These are phyloP conservation scores for Crepidotus variabilis DNA, from an alignment of 768 basidiomycete species.

Conservation along the genomic window DNA sequence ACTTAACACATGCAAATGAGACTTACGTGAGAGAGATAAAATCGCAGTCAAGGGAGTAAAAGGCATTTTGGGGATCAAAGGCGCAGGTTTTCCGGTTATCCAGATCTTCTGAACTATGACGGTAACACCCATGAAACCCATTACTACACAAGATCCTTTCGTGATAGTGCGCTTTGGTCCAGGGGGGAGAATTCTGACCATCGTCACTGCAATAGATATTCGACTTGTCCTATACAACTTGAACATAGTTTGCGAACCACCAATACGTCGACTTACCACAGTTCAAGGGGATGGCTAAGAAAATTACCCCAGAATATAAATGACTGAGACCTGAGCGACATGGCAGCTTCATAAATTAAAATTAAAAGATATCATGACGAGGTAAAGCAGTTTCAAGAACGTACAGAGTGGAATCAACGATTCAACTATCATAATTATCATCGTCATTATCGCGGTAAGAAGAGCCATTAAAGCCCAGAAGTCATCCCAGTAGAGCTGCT, in stretches of 20 bases:
- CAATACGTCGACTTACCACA: neutral
- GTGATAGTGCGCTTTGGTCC: neutral
- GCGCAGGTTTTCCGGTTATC: neutral
- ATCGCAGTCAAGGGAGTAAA: neutral
- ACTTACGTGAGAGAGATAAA: neutral
- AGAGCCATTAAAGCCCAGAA: neutral
- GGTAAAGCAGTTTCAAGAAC: neutral
- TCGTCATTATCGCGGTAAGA: neutral
- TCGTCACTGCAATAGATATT: neutral
- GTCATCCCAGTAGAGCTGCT: neutral
- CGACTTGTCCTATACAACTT: neutral
- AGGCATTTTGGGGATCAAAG: neutral
- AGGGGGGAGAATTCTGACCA: neutral
- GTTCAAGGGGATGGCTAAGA: neutral
- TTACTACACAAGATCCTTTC: neutral
- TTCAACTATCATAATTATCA: neutral
- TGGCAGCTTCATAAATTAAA: neutral
- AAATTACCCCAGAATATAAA: neutral
- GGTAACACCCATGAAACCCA: neutral
- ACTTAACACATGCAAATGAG: neutral
- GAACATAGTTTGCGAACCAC: neutral
- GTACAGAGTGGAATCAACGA: neutral
- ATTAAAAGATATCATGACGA: neutral
- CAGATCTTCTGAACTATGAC: neutral
- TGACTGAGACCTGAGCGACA: neutral